phyloP scores from a whole-genome alignment of 768 basidiomycete species.

The Mycena latifolia region DNA sequence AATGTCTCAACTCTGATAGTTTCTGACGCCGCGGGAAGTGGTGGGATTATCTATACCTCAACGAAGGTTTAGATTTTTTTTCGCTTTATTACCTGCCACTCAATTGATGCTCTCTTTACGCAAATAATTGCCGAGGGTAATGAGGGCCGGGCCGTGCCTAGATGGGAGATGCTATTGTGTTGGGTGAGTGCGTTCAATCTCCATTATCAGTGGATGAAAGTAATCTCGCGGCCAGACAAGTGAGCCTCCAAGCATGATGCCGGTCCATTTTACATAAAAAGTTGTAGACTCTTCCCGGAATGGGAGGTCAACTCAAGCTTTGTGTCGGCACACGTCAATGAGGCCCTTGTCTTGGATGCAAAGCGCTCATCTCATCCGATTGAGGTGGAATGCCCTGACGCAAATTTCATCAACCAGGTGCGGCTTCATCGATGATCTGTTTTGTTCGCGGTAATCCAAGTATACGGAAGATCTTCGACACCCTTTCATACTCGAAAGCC shows the following conservation, averaged over 20 bases:
- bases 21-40: slow-evolving; percentile 61
- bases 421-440: background rate
- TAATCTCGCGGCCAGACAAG: slow-evolving; percentile 57
- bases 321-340: slow-evolving; percentile 77
- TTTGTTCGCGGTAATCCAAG: background rate
- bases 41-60: slow-evolving; percentile 89
- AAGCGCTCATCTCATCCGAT: slow-evolving; percentile 94
- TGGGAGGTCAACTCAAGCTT: slow-evolving; percentile 89
- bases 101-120: slow-evolving; percentile 5
- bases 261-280: background rate
- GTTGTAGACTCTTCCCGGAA: slow-evolving; percentile 78
- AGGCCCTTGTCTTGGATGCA: slow-evolving; percentile 84
- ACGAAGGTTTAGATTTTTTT: slow-evolving; percentile 65
- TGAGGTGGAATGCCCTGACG: slow-evolving; percentile 93
- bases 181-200: slow-evolving; percentile 71
- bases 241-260: slow-evolving; percentile 41
- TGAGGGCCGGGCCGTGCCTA: slow-evolving; percentile 38
- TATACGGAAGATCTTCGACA: slow-evolving; percentile 83
- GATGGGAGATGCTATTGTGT: slow-evolving; percentile 91
- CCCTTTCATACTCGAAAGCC: slow-evolving; percentile 87
- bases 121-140: slow-evolving; percentile 1
- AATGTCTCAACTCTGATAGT: background rate
- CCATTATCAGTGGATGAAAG: no score
- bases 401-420: no score
- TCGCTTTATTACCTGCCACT: background rate